Evolutionary conservation across 306 rosid genomes (phyloP), one percentile per base, ranked within the genome.

Genomic region (Quercus rubra): DNA sequence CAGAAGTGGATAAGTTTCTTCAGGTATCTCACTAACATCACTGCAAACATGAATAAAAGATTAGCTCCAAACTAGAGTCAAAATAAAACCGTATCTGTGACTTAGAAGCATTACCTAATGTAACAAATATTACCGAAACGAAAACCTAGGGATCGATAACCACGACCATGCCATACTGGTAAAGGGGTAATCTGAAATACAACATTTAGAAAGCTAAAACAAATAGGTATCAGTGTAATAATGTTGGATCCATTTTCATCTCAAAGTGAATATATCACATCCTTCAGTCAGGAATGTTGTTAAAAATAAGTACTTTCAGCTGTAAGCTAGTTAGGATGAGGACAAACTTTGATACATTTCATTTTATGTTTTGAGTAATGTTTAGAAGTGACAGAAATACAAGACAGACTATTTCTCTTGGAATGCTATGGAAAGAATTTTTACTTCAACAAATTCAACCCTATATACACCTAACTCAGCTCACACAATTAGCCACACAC

Each of bases 151-250:
- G 99, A 95, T 27, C 94, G 92, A 81, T 95, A 95, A 79, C 89
- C 88, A 59, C 5, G 74, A 79, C 99, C 99, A 54, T 95, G 99
- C 98, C 99, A 95, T 52, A 95, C 98, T 62, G 99, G 99, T 83
- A 95, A 79, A 10, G 99, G 98, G 55, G 89, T 90, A 79, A 95
- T 41, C 99, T 95, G 91, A 82, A 83, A 75, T 63, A 84, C 67
- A 80, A 64, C 69, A 71, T 49, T 62, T 66, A 64, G 10, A 81
- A 25, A 55, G 38, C 52, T 49, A 38, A 43, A 54, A 27, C 13
- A 55, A 9, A 35, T 67, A 38, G 73, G 83, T 69, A 73, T 62
- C 76, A 70, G 51, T 4, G 61, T 78, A 33, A 64, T 55, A 73
- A 75, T 54, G 62, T n/a, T 0, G 31, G 28, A 41, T 54, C 9